These are phyloP conservation scores for Talaromyces sp. DNA, from an alignment of 2,329 filamentous ascomycete species.

Conservation along the genomic window DNA sequence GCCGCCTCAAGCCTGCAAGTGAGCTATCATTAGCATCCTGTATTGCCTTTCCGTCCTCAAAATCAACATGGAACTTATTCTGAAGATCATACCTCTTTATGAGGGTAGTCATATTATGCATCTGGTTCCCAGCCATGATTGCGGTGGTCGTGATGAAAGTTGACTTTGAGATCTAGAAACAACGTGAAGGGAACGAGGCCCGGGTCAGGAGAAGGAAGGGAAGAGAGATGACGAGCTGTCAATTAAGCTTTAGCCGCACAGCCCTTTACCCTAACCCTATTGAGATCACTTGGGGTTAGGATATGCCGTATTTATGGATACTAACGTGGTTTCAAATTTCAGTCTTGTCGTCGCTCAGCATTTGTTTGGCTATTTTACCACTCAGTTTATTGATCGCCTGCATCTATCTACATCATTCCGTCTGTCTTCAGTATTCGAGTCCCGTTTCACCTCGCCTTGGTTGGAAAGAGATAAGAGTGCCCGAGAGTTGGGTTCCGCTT, in stretches of 20 bases:
- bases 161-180: background rate
- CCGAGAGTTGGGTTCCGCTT: background rate
- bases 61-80: background rate
- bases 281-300: background rate
- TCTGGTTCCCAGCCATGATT: conserved; percentile 69
- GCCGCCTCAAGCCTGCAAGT: conserved; percentile 83
- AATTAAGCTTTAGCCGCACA: background rate
- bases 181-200: background rate
- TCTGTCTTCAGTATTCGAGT: background rate
- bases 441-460: background rate
- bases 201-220: background rate
- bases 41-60: conserved; percentile 3
- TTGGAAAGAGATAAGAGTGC: background rate
- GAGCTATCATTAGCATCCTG: conserved; percentile 22
- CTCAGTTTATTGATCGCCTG: background rate
- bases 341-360: background rate
- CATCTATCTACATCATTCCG: background rate
- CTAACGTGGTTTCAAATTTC: background rate
- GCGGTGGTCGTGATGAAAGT: conserved; percentile 9
- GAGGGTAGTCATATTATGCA: conserved; percentile 94
- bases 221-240: background rate
- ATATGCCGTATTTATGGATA: background rate
- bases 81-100: conserved; percentile 80
- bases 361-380: background rate
- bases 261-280: background rate